Base-by-base conservation (phyloP, 2,329 filamentous ascomycete genomes). In the Sporothrix curviconia region DNA sequence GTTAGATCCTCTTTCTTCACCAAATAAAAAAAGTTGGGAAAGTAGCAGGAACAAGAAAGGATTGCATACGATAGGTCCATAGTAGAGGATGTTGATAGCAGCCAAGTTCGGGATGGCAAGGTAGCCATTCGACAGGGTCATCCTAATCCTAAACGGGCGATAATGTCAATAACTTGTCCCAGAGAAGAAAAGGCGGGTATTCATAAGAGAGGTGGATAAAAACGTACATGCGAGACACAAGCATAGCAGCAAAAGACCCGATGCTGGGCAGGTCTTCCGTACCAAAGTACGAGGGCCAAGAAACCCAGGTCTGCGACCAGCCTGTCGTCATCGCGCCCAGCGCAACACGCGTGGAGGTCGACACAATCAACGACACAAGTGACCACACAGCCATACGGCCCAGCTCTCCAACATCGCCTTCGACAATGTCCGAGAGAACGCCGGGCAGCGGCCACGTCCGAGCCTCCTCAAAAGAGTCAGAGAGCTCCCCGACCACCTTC, bases 111-210 rank as follows among this genome's bases (percentile, higher is more conserved):
- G n/a, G n/a, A n/a, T n/a, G 68, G 83, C 78, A 72, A 56, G 78
- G 43, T 84, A 76, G 64, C 81, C 81, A 90, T 90, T 96, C 24
- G 77, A 82, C 55, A 95, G 76, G 69, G 91, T 85, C 47, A 84
- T 70, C 69, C 81, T 89, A 32, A 51, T 5, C 17, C 49, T 51
- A 14, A 5, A 12, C 4, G 17, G 75, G 12, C 1, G 34, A 3
- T 3, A 7, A 1, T 15, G 55, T 60, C 14, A 60, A 55, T n/a
- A 39, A 15, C 7, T 17, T 1, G 8, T n/a, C 8, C 8, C 7
- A 24, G 9, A 40, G 9, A 3, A 15, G 1, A 11, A 30, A 9
- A 54, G 6, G 3, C 3, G 14, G 12, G 5, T 15, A 14, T 15
- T n/a, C 5, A 25, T 12, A 24, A 15, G 11, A 2, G 17, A 32